Percentiles rank a stretch among this genome's conserved stretches.
Evolutionary conservation across 1,139 yeast species (phyloP).

Genomic region (Scheffersomyces titani): DNA sequence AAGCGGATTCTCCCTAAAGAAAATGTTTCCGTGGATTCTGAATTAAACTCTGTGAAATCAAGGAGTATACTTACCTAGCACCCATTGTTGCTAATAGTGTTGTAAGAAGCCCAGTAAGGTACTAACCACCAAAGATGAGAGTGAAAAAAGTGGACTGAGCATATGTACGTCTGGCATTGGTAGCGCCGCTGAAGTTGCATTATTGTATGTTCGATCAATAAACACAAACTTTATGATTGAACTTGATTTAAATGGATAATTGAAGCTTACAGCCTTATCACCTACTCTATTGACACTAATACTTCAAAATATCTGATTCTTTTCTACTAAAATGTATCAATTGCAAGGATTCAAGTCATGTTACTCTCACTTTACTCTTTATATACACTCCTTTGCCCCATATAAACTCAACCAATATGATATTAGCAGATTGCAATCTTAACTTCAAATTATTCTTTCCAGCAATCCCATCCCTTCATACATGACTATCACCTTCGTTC

Average conservation of each 20-base stretch:
- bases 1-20: not conserved
- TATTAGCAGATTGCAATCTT: not conserved
- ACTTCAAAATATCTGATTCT: not conserved
- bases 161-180: not conserved
- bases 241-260: no score
- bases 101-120: not conserved
- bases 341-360: not conserved
- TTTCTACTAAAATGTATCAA: not conserved
- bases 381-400: constrained; percentile 37
- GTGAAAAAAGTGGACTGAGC: not conserved
- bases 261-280: no score
- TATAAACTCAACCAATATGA: constrained; percentile 4
- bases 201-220: no score
- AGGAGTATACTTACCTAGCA: not conserved
- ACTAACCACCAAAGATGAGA: not conserved
- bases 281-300: not conserved
- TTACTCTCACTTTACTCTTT: not conserved
- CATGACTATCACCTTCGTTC: constrained; percentile 72
- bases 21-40: not conserved
- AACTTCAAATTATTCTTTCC: constrained; percentile 1
- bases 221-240: no score
- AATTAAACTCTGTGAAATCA: not conserved
- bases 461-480: not conserved
- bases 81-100: not conserved
- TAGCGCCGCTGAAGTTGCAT: not conserved